Evolutionary conservation across 2,329 filamentous ascomycete genomes (phyloP).

Genomic region (Tolypocladium nubicola): DNA sequence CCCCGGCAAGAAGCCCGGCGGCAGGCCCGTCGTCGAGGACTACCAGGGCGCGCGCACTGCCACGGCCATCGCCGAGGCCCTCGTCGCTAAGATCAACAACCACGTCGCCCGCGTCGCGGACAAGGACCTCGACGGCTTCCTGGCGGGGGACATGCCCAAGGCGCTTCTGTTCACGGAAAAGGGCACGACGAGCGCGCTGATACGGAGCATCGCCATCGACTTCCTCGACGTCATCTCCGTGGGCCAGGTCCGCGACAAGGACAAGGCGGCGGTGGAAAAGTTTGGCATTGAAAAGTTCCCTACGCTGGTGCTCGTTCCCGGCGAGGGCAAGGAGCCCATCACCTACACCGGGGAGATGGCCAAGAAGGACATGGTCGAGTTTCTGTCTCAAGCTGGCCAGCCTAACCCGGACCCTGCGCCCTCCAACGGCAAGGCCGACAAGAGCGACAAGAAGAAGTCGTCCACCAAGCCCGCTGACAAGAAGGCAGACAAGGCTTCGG

Average conservation of each 20-base stretch:
- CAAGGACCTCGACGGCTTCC: slow-evolving; percentile 66
- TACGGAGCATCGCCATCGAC: slow-evolving; percentile 82
- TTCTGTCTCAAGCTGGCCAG: slow-evolving; percentile 66
- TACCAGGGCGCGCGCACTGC: slow-evolving; percentile 77
- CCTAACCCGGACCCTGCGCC: slow-evolving; percentile 67
- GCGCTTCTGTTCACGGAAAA: slow-evolving; percentile 91
- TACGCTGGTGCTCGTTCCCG: slow-evolving; percentile 68
- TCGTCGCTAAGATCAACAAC: slow-evolving; percentile 83
- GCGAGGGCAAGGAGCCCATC: slow-evolving; percentile 55
- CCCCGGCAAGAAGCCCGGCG: slow-evolving; percentile 65
- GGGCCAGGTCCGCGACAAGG: slow-evolving; percentile 76
- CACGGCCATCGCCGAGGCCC: slow-evolving; percentile 78
- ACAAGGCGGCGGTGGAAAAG: slow-evolving; percentile 56
- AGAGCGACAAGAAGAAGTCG: slow-evolving; percentile 26
- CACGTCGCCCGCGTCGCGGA: slow-evolving; percentile 75
- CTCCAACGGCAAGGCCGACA: slow-evolving; percentile 24
- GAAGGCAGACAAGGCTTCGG: slow-evolving; percentile 13
- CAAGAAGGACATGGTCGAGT: slow-evolving; percentile 70
- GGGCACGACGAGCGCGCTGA: slow-evolving; percentile 70
- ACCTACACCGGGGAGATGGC: slow-evolving; percentile 76
- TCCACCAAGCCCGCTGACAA: slow-evolving; percentile 18
- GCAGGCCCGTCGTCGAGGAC: slow-evolving; percentile 75
- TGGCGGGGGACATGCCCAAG: slow-evolving; percentile 65
- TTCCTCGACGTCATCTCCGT: slow-evolving; percentile 72
- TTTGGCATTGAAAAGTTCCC: slow-evolving; percentile 75